A percentile compares a stretch with the other conserved stretches of the same genome.
phyloP scores from a whole-genome alignment of 176 grass and related monocot species.

The Puya raimondii region DNA sequence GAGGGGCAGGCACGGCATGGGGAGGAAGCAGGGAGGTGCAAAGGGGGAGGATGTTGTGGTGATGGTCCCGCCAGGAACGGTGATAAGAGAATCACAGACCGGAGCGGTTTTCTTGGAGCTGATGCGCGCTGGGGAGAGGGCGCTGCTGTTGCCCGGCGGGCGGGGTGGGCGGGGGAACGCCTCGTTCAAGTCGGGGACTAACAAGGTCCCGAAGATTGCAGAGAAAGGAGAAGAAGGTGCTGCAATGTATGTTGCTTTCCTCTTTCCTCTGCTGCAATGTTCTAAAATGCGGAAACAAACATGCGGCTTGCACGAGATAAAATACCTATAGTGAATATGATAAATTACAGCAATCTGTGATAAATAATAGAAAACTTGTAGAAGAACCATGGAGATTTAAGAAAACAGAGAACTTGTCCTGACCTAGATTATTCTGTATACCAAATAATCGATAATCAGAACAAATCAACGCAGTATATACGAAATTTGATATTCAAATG shows the following conservation, averaged over 20 bases:
- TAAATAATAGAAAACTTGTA: not conserved
- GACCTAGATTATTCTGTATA: too few relatives aligned
- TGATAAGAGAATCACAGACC: conserved; percentile 49
- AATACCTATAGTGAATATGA: too few relatives aligned
- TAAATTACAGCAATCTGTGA: not conserved
- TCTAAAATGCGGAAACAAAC: not conserved
- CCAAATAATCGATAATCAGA: too few relatives aligned
- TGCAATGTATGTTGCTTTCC: conserved; percentile 62
- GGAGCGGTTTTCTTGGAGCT: conserved; percentile 58
- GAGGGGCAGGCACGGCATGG: conserved; percentile 67
- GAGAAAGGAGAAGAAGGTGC: conserved; percentile 91
- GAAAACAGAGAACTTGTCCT: too few relatives aligned
- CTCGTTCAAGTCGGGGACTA: conserved; percentile 70
- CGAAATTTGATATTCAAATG: too few relatives aligned
- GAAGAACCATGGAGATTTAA: too few relatives aligned
- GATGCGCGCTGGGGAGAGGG: conserved; percentile 57
- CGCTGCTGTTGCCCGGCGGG: conserved; percentile 67
- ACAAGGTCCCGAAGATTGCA: conserved; percentile 78
- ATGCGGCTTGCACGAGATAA: too few relatives aligned
- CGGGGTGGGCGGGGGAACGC: conserved; percentile 87
- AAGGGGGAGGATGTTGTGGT: conserved; percentile 82
- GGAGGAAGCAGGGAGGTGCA: conserved; percentile 68
- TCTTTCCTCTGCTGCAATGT: not conserved
- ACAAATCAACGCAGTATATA: too few relatives aligned
- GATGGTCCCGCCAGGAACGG: conserved; percentile 77